Percentiles rank a stretch among this genome's conserved stretches.
Conservation (phyloP, 768 basidiomycete species). For the Mycena alexandri region DNA sequence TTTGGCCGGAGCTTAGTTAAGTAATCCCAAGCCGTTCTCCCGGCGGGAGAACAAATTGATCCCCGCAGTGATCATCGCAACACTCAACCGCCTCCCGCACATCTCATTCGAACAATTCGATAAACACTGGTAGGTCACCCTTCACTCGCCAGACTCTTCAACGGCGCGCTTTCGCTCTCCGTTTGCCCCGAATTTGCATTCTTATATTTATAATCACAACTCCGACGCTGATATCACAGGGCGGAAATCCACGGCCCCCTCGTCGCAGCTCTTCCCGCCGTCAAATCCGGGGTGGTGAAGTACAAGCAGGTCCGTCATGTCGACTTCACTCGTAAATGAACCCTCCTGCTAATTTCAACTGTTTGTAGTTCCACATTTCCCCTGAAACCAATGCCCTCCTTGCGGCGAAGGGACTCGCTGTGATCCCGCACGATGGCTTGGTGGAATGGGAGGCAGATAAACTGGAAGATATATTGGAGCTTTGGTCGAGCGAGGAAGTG, state of each 20-base stretch:
- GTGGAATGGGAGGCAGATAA: conserved; percentile 23
- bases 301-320: conserved; percentile 16
- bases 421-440: conserved; percentile 20
- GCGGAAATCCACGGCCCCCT: conserved; percentile 14
- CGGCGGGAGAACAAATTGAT: too few relatives aligned
- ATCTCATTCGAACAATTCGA: conserved; percentile 29
- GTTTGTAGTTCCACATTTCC: conserved; percentile 23
- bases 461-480: conserved; percentile 21
- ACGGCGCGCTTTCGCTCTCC: too few relatives aligned
- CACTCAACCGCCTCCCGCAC: conserved; percentile 24
- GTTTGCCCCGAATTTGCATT: too few relatives aligned
- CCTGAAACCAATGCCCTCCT: conserved; percentile 12
- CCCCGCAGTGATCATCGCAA: too few relatives aligned
- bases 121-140: conserved; percentile 9
- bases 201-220: too few relatives aligned
- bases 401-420: conserved; percentile 5
- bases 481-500: conserved; percentile 14
- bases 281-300: conserved; percentile 26
- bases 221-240: conserved; percentile 1
- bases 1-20: too few relatives aligned
- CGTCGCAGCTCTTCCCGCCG: conserved; percentile 22
- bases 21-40: too few relatives aligned
- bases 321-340: not conserved
- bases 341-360: not conserved
- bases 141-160: not conserved